A percentile compares a stretch with the other conserved stretches of the same genome.
phyloP scores from a whole-genome alignment of 116 monocot genomes.

The Iris pallida region DNA sequence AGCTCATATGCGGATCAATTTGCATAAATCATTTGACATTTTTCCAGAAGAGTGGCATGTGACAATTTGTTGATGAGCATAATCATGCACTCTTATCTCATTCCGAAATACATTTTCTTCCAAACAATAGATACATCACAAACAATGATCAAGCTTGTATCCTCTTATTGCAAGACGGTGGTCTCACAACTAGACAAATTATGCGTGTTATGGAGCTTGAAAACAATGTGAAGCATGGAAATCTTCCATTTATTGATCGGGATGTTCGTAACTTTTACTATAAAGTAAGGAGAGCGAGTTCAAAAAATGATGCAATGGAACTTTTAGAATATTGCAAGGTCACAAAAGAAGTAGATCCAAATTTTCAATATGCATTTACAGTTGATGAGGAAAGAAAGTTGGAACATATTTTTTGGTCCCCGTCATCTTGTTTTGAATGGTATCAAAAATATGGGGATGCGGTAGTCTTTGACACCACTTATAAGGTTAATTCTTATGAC shows the following conservation, averaged over 20 bases:
- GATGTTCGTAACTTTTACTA: neutral
- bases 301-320: neutral
- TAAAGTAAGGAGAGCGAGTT: neutral
- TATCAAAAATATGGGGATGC: slow-evolving; percentile 6
- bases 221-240: neutral
- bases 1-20: neutral
- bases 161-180: neutral
- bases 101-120: neutral
- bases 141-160: neutral
- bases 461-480: slow-evolving; percentile 9
- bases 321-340: neutral
- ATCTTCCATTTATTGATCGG: slow-evolving; percentile 1
- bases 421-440: slow-evolving; percentile 1
- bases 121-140: neutral
- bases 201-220: slow-evolving; percentile 2
- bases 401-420: slow-evolving; percentile 4
- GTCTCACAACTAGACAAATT: neutral
- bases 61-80: neutral
- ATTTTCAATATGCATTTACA: slow-evolving; percentile 4
- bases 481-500: neutral
- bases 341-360: neutral
- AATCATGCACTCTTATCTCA: neutral
- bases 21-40: neutral
- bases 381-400: slow-evolving; percentile 1
- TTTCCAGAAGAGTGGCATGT: slow-evolving; percentile 1